phyloP scores from a whole-genome alignment of 805 yeast genomes.

The Jamesozyma piceae region DNA sequence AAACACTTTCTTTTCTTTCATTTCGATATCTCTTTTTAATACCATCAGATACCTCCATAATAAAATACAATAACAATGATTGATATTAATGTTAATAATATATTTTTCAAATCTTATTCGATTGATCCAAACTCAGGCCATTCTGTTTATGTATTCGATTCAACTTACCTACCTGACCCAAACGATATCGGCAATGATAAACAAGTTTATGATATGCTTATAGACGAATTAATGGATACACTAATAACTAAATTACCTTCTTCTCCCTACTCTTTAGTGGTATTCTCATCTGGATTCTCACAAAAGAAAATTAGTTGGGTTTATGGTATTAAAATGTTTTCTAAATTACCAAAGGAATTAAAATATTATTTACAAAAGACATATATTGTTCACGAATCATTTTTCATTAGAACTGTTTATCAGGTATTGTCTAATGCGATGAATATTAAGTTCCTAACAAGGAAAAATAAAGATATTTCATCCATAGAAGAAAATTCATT shows the following conservation, averaged over 20 bases:
- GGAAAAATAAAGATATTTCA: slow-evolving; percentile 9
- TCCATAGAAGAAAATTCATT: slow-evolving; percentile 7
- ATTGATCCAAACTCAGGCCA: slow-evolving; percentile 56
- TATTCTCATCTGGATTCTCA: slow-evolving; percentile 77
- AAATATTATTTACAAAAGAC: slow-evolving; percentile 50
- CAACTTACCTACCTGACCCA: slow-evolving; percentile 66
- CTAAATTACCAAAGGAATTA: slow-evolving; percentile 47
- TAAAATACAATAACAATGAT: slow-evolving; percentile 10
- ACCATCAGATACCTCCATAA: background rate
- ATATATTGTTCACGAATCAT: slow-evolving; percentile 80
- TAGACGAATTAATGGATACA: slow-evolving; percentile 48
- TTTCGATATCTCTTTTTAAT: no score
- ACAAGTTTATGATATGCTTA: slow-evolving; percentile 30
- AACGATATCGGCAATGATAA: slow-evolving; percentile 32
- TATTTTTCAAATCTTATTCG: slow-evolving; percentile 51
- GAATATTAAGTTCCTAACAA: slow-evolving; percentile 36
- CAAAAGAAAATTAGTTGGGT: slow-evolving; percentile 45
- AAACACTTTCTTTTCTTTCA: background rate
- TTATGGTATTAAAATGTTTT: slow-evolving; percentile 55
- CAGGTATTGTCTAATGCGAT: slow-evolving; percentile 61
- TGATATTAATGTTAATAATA: slow-evolving; percentile 32
- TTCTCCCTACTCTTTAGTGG: slow-evolving; percentile 54
- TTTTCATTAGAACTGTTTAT: slow-evolving; percentile 74
- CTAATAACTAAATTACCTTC: slow-evolving; percentile 51
- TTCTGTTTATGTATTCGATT: slow-evolving; percentile 76